A percentile compares a stretch with the other conserved stretches of the same genome.
phyloP scores from a whole-genome alignment of 768 basidiomycete genomes.

The Amanita thiersii region DNA sequence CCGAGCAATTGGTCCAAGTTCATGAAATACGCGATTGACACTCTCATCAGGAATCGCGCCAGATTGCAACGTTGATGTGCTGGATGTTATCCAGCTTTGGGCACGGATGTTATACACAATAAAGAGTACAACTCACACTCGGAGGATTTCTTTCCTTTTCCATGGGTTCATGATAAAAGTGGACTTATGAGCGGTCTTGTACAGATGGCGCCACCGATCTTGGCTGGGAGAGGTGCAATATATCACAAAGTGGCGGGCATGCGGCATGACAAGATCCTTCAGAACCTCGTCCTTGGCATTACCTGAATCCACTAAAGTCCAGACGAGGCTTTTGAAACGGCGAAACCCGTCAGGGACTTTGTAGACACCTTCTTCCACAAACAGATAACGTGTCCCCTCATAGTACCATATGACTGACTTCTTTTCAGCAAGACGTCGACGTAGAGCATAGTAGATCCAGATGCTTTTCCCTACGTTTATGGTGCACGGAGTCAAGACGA shows the following conservation, averaged over 20 bases:
- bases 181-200: constrained; percentile 10
- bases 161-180: constrained; percentile 16
- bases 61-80: constrained; percentile 9
- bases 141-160: constrained; percentile 11
- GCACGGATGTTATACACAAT: constrained; percentile 8
- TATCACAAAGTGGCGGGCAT: constrained; percentile 11
- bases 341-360: constrained; percentile 9
- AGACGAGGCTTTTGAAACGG: constrained; percentile 10
- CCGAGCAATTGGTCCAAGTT: constrained; percentile 13
- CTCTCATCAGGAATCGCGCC: too few relatives aligned
- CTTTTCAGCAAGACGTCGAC: constrained; percentile 13
- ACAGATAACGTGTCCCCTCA: constrained; percentile 9
- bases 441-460: constrained; percentile 13
- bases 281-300: constrained; percentile 11
- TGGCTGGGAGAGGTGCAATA: constrained; percentile 14
- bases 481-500: constrained; percentile 6
- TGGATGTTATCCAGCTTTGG: constrained; percentile 8
- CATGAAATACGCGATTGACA: constrained; percentile 11
- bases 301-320: constrained; percentile 14
- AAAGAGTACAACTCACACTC: constrained; percentile 11
- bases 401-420: constrained; percentile 13
- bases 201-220: constrained; percentile 14
- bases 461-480: constrained; percentile 12
- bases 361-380: constrained; percentile 15
- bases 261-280: constrained; percentile 9